Conservation (phyloP, 345 rosid genomes). For the Erodium maritimum region DNA sequence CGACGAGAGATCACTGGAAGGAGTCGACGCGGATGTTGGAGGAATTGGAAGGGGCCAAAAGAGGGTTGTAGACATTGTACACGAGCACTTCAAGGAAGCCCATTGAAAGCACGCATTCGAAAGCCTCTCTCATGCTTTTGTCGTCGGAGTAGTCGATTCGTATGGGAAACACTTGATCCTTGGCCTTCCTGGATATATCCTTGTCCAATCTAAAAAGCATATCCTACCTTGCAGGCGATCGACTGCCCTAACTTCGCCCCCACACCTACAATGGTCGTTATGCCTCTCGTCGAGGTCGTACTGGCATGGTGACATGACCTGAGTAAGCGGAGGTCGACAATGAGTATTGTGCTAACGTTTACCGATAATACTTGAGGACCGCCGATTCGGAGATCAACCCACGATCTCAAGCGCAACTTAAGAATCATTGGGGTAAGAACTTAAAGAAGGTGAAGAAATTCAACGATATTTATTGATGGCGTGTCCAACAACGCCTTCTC, state of each 20-base stretch:
- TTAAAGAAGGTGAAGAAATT: too few relatives aligned
- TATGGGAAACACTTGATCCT: slow-evolving; percentile 85
- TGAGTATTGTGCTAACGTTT: too few relatives aligned
- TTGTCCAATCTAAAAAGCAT: slow-evolving; percentile 71
- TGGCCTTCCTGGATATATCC: slow-evolving; percentile 92
- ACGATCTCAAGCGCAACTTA: too few relatives aligned
- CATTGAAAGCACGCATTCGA: slow-evolving; percentile 84
- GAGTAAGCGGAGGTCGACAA: too few relatives aligned
- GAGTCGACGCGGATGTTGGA: slow-evolving; percentile 54
- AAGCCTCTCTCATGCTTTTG: slow-evolving; percentile 80
- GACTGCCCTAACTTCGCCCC: slow-evolving; percentile 91
- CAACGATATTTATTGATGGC: too few relatives aligned
- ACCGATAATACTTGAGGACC: too few relatives aligned
- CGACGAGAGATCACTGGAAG: slow-evolving; percentile 62
- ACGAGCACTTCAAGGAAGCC: slow-evolving; percentile 86
- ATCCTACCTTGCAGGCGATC: slow-evolving; percentile 69
- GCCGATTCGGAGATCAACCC: too few relatives aligned
- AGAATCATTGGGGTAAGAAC: too few relatives aligned
- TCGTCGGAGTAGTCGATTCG: slow-evolving; percentile 82
- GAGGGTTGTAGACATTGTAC: slow-evolving; percentile 65
- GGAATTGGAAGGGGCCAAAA: slow-evolving; percentile 47
- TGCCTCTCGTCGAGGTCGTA: slow-evolving; percentile 49
- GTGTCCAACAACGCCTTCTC: too few relatives aligned
- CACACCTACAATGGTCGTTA: slow-evolving; percentile 91
- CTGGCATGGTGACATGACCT: too few relatives aligned